These are phyloP conservation scores for Scutellaria barbata DNA, from an alignment of 257 asterid species.

Conservation along the genomic window DNA sequence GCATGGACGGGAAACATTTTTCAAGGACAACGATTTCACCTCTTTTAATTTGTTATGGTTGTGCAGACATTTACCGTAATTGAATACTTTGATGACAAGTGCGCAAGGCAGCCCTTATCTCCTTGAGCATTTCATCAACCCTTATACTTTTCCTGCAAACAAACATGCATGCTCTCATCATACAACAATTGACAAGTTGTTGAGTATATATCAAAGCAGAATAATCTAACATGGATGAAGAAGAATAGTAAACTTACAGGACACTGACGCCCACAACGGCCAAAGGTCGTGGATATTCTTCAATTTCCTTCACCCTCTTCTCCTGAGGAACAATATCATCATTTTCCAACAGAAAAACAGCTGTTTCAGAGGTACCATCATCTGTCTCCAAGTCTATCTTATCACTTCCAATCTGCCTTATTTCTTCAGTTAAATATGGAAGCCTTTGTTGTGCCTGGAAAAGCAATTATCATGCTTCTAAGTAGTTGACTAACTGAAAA, in stretches of 20 bases:
- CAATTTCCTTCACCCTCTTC: constrained; percentile 65
- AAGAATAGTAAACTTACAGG: constrained; percentile 61
- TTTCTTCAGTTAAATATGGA: constrained; percentile 64
- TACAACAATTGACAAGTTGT: not conserved
- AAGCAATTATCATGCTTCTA: constrained; percentile 15
- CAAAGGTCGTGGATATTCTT: constrained; percentile 81
- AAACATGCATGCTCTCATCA: constrained; percentile 1
- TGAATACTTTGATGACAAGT: constrained; percentile 42
- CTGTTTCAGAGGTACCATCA: constrained; percentile 31
- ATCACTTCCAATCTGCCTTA: constrained; percentile 67
- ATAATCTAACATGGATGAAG: not conserved
- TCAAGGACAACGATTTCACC: no score
- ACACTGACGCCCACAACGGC: constrained; percentile 93
- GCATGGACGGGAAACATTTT: no score
- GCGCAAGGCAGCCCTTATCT: constrained; percentile 70
- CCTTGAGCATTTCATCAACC: constrained; percentile 65
- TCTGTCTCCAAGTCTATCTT: constrained; percentile 28
- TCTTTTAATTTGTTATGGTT: constrained; percentile 4
- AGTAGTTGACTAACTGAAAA: constrained; percentile 16
- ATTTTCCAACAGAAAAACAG: constrained; percentile 26
- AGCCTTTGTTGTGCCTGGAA: constrained; percentile 75
- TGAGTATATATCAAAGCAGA: not conserved
- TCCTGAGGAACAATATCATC: constrained; percentile 46
- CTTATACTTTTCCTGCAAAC: constrained; percentile 64
- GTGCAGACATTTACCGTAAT: constrained; percentile 10